A percentile compares a stretch with the other conserved stretches of the same genome.
Conservation (phyloP, 2,329 filamentous ascomycete genomes). For the Elsinoe arachidis region DNA sequence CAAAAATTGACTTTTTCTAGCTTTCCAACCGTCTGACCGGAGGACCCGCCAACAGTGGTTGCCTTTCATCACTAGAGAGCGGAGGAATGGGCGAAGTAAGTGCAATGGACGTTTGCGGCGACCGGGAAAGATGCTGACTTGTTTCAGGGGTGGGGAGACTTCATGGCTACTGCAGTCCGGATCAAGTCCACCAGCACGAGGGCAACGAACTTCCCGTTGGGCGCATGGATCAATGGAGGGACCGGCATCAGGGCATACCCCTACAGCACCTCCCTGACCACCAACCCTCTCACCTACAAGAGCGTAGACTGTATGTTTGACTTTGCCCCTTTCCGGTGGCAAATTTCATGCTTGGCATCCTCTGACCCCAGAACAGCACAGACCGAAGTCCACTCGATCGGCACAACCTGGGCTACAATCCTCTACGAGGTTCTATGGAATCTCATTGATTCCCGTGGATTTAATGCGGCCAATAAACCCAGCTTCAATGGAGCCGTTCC, state of each 20-base stretch:
- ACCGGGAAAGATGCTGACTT: too few species aligned
- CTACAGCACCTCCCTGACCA: constrained; percentile 43
- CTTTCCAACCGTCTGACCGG: constrained; percentile 52
- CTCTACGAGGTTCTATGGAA: constrained; percentile 53
- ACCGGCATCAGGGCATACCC: constrained; percentile 42
- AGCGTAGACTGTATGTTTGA: constrained; percentile 25
- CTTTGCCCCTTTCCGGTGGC: constrained; percentile 17
- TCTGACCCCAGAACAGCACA: background rate
- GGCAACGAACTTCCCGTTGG: constrained; percentile 40
- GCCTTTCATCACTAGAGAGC: constrained; percentile 40
- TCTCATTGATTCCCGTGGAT: constrained; percentile 48
- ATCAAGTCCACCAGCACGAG: constrained; percentile 41
- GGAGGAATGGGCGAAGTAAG: constrained; percentile 47
- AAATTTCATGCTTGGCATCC: background rate
- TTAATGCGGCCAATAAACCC: constrained; percentile 37
- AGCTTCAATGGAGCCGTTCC: constrained; percentile 40
- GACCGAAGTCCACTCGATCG: constrained; percentile 39
- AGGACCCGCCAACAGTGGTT: constrained; percentile 46
- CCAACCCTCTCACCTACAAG: constrained; percentile 45
- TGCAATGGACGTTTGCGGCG: too few species aligned
- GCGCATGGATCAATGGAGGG: constrained; percentile 40
- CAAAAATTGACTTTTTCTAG: constrained; percentile 15
- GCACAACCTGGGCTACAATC: constrained; percentile 45
- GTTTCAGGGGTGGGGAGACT: constrained; percentile 44
- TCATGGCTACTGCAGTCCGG: constrained; percentile 45